Evolutionary conservation across 2,329 filamentous ascomycete genomes (phyloP), one percentile per base, ranked within the genome.

Genomic region (Botrytis tulipae): DNA sequence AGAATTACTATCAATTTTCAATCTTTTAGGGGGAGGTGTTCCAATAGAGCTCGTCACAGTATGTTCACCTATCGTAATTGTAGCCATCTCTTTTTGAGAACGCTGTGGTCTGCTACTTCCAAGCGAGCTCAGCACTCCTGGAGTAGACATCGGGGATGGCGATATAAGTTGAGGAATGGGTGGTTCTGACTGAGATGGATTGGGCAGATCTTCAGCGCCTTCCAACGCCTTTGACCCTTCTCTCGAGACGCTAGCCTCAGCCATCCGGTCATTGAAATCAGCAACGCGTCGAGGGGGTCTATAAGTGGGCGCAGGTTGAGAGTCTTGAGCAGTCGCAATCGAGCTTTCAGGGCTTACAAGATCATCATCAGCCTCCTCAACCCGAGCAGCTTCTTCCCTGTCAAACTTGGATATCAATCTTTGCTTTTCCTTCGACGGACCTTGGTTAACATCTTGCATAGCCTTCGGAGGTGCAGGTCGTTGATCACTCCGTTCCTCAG

Each of bases 1-100:
- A 14, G 71, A 35, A 35, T 29, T 35, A 59, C 70, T 67, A 20
- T 76, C 76, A 16, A 71, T 66, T 46, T 75, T 74, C 66, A 76
- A 66, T 70, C 77, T 75, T 61, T 81, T 81, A 1, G 76, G 75
- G 54, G 65, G 71, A 42, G 77, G 77, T 4, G 76, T 78, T 18
- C 80, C 80, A 71, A 82, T 79, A 29, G 77, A 76, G 51, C 80
- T 80, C 10, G 77, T 81, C 22, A 79, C 74, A 4, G 79, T 81
- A 40, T 80, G 77, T 44, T 80, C 76, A 29, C 79, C 80, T 70
- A 81, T 82, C 5, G 78, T 81, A 57, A 82, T 81, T 22, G 79
- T 82, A 25, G 80, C 80, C n/a, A 77, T 77, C 71, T 80, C 78
- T 57, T 75, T 54, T 70, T 74, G 74, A n/a, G 72, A 66, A 70